Percentiles rank a stretch among this genome's conserved stretches.
These are phyloP conservation scores for Diaporthe citri DNA, from an alignment of 2,329 filamentous ascomycete species.

Conservation along the genomic window DNA sequence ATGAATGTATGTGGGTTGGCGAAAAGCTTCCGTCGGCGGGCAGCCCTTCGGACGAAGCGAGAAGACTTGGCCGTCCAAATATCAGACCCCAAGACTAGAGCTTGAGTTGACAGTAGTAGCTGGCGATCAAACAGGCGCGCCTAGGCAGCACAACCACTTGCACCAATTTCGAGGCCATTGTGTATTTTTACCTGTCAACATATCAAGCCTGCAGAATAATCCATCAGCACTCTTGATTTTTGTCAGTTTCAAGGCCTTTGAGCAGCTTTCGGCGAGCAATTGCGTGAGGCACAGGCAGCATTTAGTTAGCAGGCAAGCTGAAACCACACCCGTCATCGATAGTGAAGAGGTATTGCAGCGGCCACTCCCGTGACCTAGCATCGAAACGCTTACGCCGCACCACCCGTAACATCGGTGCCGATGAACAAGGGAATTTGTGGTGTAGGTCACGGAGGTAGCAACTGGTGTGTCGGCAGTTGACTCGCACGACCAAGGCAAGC, in stretches of 20 bases:
- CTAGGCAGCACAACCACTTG: constrained; percentile 5
- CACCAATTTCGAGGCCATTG: neutral
- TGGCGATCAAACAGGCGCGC: constrained; percentile 20
- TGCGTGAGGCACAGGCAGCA: constrained; percentile 17
- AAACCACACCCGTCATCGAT: constrained; percentile 25
- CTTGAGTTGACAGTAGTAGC: constrained; percentile 18
- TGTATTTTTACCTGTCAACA: neutral
- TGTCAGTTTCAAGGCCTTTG: neutral
- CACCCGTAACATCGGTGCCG: constrained; percentile 23
- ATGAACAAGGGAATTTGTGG: neutral
- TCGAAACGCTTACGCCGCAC: constrained; percentile 25
- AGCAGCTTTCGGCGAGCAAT: neutral
- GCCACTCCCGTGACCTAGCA: constrained; percentile 28
- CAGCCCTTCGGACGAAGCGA: constrained; percentile 20
- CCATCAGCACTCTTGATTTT: neutral
- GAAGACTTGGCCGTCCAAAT: neutral
- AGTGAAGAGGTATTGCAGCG: neutral
- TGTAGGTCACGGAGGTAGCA: neutral
- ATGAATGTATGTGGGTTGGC: neutral
- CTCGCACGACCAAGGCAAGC: neutral
- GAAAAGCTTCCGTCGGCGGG: neutral
- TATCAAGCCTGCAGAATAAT: neutral
- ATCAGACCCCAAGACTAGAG: neutral
- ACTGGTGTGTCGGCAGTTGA: constrained; percentile 7
- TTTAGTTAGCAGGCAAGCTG: neutral